Base-by-base conservation (phyloP, 768 basidiomycete genomes). In the Kondoa malvinella region DNA sequence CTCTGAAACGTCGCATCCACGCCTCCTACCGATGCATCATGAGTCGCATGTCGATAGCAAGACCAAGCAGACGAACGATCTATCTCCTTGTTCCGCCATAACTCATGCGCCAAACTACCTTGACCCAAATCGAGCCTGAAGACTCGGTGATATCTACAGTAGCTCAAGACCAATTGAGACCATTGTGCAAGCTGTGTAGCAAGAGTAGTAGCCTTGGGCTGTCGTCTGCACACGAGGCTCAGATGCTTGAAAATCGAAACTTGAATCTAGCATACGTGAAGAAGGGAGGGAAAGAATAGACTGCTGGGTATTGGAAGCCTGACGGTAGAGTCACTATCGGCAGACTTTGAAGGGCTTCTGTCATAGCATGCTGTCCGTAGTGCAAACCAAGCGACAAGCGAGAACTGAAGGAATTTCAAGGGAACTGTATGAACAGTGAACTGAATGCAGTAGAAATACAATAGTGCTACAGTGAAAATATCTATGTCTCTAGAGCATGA, bases 191-290 rank as follows among this genome's bases (percentile, higher is more conserved):
- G 56, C 67, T 80, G 80, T 67, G 78, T 77, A 0, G 74, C 63
- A 56, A 74, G 75, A 1, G 78, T 79, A 26, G 74, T 68, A 0
- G 77, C 76, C 68, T 79, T 79, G 0, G 78, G 78, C 68, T 80
- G 80, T 4, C 75, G 72, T 3, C 78, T 79, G 69, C 32, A 25
- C n/a, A n/a, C n/a, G n/a, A n/a, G n/a, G n/a, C n/a, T 8, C 40
- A 50, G 40, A 21, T 21, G 8, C 40, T 21, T 8, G 40, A 8
- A 50, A 50, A 21, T 8, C 8, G 40, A 50, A 21, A 50, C 40
- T 8, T 50, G 12, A 50, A 21, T n/a, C n/a, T 8, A 21, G 40
- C 40, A 50, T 50, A 50, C 40, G 40, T 50, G 40, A 50, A 50
- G 40, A 50, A 50, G 40, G 40, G 40, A 50, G 40, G 40, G 40